phyloP scores from a whole-genome alignment of 2,329 filamentous ascomycete species.

The Alternaria alternata region DNA sequence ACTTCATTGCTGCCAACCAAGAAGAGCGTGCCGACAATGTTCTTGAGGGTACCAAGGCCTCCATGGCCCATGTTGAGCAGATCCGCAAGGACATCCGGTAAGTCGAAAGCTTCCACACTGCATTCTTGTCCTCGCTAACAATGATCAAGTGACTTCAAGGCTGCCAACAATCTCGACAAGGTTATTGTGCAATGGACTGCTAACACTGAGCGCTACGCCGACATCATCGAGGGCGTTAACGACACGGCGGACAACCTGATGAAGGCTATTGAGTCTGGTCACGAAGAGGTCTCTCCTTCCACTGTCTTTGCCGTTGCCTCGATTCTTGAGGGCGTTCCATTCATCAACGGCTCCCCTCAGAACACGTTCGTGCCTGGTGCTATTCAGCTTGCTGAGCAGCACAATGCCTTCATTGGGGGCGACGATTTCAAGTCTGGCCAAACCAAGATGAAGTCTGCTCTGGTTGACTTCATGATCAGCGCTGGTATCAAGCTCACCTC shows the following conservation, averaged over 20 bases:
- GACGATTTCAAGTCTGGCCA: constrained; percentile 99
- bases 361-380: constrained; percentile 98
- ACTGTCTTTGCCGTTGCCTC: constrained; percentile 95
- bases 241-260: constrained; percentile 96
- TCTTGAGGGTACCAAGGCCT: constrained; percentile 83
- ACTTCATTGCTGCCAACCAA: constrained; percentile 99
- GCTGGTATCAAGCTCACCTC: constrained; percentile 98
- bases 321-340: constrained; percentile 87
- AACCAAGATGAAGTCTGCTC: constrained; percentile 99
- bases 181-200: constrained; percentile 98
- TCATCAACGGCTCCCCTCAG: constrained; percentile 99
- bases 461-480: constrained; percentile 98
- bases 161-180: constrained; percentile 84
- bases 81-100: constrained; percentile 91
- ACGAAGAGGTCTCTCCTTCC: constrained; percentile 92
- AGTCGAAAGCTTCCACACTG: constrained; percentile 30
- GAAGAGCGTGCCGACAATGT: constrained; percentile 95
- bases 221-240: constrained; percentile 87
- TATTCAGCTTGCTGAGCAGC: constrained; percentile 85
- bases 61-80: constrained; percentile 86
- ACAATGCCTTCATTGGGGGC: constrained; percentile 90
- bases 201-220: constrained; percentile 97
- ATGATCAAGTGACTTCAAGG: constrained; percentile 77
- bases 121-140: constrained; percentile 11
- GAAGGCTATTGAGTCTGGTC: constrained; percentile 83